A percentile compares a stretch with the other conserved stretches of the same genome.
Conservation (phyloP, 2,329 filamentous ascomycete species). For the Monosporascus sp. region DNA sequence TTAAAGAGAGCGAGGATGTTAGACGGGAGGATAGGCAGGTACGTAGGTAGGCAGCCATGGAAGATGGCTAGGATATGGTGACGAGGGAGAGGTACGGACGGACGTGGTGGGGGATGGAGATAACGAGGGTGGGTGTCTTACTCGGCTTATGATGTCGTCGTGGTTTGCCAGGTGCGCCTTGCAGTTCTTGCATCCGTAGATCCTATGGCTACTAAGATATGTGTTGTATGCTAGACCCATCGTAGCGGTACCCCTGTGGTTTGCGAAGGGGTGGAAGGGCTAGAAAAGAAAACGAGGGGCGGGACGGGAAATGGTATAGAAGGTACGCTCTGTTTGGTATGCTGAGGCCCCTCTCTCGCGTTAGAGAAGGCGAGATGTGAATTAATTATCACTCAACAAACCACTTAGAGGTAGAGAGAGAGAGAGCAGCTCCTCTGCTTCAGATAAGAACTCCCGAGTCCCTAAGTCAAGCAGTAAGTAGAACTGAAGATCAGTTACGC, state of each 20-base stretch:
- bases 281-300: no score
- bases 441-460: no score
- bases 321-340: no score
- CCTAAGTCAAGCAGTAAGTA: no score
- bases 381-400: no score
- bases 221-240: constrained; percentile 93
- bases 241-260: constrained; percentile 10
- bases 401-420: no score
- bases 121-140: constrained; percentile 40
- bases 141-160: constrained; percentile 91
- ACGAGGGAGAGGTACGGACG: not conserved
- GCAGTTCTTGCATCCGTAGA: constrained; percentile 91
- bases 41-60: not conserved
- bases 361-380: no score
- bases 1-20: not conserved
- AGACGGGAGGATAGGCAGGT: not conserved
- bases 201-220: constrained; percentile 79
- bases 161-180: constrained; percentile 94
- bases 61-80: not conserved
- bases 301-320: no score
- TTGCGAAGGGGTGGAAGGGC: no score
- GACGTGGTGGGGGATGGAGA: constrained; percentile 2
- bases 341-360: no score
- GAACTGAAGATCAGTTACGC: no score
- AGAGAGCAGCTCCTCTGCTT: no score